Percentiles rank a stretch among this genome's conserved stretches.
phyloP scores from a whole-genome alignment of 2,329 filamentous ascomycete genomes.

The Chaetomium sp. region DNA sequence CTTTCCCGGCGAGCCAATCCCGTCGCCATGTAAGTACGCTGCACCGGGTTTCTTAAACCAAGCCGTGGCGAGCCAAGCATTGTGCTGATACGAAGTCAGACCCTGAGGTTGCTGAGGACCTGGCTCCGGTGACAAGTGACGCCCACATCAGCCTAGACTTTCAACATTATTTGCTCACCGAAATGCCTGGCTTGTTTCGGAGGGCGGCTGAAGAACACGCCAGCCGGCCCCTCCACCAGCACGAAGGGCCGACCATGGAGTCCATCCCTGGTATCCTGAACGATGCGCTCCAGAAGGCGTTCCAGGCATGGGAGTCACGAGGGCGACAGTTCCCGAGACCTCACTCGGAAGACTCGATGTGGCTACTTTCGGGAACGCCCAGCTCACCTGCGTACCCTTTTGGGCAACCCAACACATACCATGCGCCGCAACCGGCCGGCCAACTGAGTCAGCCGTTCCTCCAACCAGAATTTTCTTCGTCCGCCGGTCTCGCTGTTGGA shows the following conservation, averaged over 20 bases:
- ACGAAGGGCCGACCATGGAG: conserved; percentile 12
- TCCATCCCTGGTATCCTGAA: conserved; percentile 15
- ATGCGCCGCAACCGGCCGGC: neutral
- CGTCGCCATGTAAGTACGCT: conserved; percentile 23
- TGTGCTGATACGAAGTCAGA: conserved; percentile 19
- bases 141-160: conserved; percentile 14
- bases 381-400: neutral
- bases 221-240: conserved; percentile 10
- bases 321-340: conserved; percentile 6
- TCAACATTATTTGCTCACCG: conserved; percentile 20
- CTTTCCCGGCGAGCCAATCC: conserved; percentile 20
- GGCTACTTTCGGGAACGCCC: conserved; percentile 5
- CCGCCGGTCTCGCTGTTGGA: neutral
- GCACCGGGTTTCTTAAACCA: neutral
- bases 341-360: conserved; percentile 8
- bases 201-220: conserved; percentile 18
- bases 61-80: neutral
- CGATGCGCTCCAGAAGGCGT: conserved; percentile 16
- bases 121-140: conserved; percentile 13
- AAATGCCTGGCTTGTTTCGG: conserved; percentile 19
- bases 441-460: neutral
- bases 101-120: conserved; percentile 20
- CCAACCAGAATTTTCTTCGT: neutral
- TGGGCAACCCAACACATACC: neutral
- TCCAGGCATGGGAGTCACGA: conserved; percentile 13